Evolutionary conservation across 148 eudicot species (phyloP).

Genomic region (Pouteria glomerata): DNA sequence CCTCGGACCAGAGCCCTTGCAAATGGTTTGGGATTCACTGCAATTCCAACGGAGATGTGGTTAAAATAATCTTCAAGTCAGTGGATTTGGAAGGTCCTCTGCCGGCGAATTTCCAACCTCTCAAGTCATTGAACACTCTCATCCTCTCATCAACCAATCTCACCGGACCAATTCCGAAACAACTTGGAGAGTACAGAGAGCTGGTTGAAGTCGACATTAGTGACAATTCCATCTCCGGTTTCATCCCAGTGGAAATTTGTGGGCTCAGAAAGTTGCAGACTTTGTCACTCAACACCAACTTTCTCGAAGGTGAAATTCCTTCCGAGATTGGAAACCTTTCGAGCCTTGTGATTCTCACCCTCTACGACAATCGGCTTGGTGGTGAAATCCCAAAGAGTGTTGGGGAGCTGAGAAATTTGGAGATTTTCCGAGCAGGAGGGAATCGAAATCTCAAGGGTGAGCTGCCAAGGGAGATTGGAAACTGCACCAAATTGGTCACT

Average conservation of each 20-base stretch:
- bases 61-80: constrained; percentile 37
- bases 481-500: constrained; percentile 52
- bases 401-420: constrained; percentile 49
- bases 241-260: constrained; percentile 70
- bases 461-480: constrained; percentile 79
- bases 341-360: constrained; percentile 33
- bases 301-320: constrained; percentile 62
- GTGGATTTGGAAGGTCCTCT: constrained; percentile 62
- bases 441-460: constrained; percentile 77
- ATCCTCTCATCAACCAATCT: constrained; percentile 64
- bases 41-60: constrained; percentile 37
- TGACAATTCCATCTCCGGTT: constrained; percentile 63
- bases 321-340: constrained; percentile 64
- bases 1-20: constrained; percentile 59
- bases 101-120: constrained; percentile 58
- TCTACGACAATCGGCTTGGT: constrained; percentile 71
- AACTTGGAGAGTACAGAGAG: constrained; percentile 60
- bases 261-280: constrained; percentile 39
- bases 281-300: constrained; percentile 55
- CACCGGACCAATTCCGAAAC: constrained; percentile 65
- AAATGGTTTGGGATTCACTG: constrained; percentile 69
- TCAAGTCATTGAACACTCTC: constrained; percentile 39
- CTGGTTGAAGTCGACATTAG: constrained; percentile 55
- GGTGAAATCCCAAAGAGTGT: constrained; percentile 72
- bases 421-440: constrained; percentile 83